A percentile compares a stretch with the other conserved stretches of the same genome.
These are phyloP conservation scores for Sporothrix globosa DNA, from an alignment of 2,329 filamentous ascomycete species.

Conservation along the genomic window DNA sequence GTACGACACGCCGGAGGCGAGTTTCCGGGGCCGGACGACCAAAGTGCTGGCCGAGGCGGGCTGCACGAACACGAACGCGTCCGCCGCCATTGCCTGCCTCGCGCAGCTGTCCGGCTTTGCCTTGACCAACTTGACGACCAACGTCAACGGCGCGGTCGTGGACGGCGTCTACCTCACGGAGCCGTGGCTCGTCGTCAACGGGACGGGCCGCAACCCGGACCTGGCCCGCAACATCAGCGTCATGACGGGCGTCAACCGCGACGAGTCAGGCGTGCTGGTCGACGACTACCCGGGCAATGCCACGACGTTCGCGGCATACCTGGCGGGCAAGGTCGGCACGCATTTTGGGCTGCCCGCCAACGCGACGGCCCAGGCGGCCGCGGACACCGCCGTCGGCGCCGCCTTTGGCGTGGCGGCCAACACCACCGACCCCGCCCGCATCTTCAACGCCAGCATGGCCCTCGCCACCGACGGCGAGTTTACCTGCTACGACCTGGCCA, in stretches of 20 bases:
- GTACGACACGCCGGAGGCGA: slow-evolving; percentile 38
- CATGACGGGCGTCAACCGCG: slow-evolving; percentile 46
- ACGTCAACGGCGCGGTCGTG: slow-evolving; percentile 40
- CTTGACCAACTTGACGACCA: slow-evolving; percentile 41
- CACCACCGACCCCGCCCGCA: slow-evolving; percentile 33
- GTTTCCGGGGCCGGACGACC: slow-evolving; percentile 37
- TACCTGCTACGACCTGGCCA: slow-evolving; percentile 45
- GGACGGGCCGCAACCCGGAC: slow-evolving; percentile 30
- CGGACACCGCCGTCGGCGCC: not conserved
- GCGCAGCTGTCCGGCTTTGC: slow-evolving; percentile 40
- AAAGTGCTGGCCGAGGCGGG: slow-evolving; percentile 39
- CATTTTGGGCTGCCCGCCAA: slow-evolving; percentile 32
- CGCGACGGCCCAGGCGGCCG: not conserved
- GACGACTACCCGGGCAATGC: slow-evolving; percentile 36
- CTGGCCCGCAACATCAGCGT: slow-evolving; percentile 41
- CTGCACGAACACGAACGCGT: slow-evolving; percentile 36
- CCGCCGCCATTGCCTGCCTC: slow-evolving; percentile 39
- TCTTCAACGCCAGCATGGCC: slow-evolving; percentile 44
- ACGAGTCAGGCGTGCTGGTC: slow-evolving; percentile 40
- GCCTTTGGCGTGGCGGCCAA: slow-evolving; percentile 32
- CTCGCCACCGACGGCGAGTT: slow-evolving; percentile 43
- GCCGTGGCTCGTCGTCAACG: slow-evolving; percentile 40
- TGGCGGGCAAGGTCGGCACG: slow-evolving; percentile 32
- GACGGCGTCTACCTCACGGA: slow-evolving; percentile 42
- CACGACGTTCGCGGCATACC: slow-evolving; percentile 36